Evolutionary conservation across 2,329 filamentous ascomycete species (phyloP), one percentile per base, ranked within the genome.

Genomic region (Chaetomium sp.): DNA sequence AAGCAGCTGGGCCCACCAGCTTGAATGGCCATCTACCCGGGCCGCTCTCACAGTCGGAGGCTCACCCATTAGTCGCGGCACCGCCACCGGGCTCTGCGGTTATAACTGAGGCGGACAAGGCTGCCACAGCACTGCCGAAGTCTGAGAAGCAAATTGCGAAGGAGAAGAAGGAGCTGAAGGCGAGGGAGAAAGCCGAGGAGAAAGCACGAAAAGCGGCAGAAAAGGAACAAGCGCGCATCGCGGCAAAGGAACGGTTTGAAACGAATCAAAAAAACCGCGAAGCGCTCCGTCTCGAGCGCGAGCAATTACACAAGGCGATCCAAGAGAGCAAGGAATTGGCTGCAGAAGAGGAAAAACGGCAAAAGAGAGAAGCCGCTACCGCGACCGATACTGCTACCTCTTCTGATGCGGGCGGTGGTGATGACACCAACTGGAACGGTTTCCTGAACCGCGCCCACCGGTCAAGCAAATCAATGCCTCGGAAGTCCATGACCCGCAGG

Each of bases 401-500:
- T 4, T 58, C 56, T 10, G 40, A 35, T 38, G 65, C 3, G 60
- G 67, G 41, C 55, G 57, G 43, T 33, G 36, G 41, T 19, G 27
- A 41, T 32, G 46, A 48, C 5, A 8, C 43, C 37, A 46, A 34
- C 37, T 33, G 49, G 37, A 43, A 56, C 33, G 57, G 59, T 11
- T 76, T 82, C 35, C 73, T 94, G 43, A 83, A 82, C 64, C 79
- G 88, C 45, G 84, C 88, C 61, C 81, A 85, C 62, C 79, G 85
- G 53, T 83, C 83, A 8, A 89, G 86, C 69, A 92, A 89, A 74
- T 90, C 88, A 60, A 80, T 50, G 54, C 82, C 83, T 7, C 89
- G 86, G 69, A 92, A 89, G 74, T 91, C 88, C 60, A 80, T 95
- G 74, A 82, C 88, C 49, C 82, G 86, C 60, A 89, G 87, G 70